Conservation (phyloP, 208 protist species). For the Trypanosoma conorhini region DNA sequence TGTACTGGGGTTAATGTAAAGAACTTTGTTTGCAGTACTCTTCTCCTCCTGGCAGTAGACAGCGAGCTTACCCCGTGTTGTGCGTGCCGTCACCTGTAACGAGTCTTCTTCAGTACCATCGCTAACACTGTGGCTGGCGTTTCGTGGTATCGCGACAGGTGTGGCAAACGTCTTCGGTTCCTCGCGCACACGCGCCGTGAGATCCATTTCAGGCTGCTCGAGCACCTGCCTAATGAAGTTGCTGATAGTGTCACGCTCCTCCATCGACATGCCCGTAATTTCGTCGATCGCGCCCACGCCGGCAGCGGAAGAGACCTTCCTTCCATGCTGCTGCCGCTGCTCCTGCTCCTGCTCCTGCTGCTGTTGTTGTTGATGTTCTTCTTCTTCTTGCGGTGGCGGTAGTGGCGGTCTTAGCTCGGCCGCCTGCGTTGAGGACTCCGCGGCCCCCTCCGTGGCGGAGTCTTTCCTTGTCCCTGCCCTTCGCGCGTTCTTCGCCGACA, state of each 20-base stretch:
- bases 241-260: constrained; percentile 69
- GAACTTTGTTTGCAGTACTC: constrained; percentile 54
- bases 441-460: neutral
- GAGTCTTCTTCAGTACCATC: constrained; percentile 31
- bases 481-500: constrained; percentile 33
- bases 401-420: neutral
- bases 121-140: neutral
- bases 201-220: constrained; percentile 45
- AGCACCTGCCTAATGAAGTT: constrained; percentile 81
- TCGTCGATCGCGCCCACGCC: constrained; percentile 47
- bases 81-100: constrained; percentile 25
- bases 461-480: constrained; percentile 23
- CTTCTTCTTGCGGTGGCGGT: no score
- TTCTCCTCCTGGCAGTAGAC: constrained; percentile 80
- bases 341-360: constrained; percentile 20
- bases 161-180: constrained; percentile 23
- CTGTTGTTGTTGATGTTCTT: constrained; percentile 21
- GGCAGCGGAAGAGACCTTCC: neutral
- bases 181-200: constrained; percentile 39
- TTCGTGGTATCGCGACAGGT: neutral
- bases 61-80: constrained; percentile 62
- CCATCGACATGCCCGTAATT: constrained; percentile 50
- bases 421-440: neutral
- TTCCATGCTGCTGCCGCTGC: constrained; percentile 7
- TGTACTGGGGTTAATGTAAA: constrained; percentile 65